Evolutionary conservation across 352 stramenopile species (phyloP), one percentile per base, ranked within the genome.

Genomic region (Chrysophaeum taylorii): DNA sequence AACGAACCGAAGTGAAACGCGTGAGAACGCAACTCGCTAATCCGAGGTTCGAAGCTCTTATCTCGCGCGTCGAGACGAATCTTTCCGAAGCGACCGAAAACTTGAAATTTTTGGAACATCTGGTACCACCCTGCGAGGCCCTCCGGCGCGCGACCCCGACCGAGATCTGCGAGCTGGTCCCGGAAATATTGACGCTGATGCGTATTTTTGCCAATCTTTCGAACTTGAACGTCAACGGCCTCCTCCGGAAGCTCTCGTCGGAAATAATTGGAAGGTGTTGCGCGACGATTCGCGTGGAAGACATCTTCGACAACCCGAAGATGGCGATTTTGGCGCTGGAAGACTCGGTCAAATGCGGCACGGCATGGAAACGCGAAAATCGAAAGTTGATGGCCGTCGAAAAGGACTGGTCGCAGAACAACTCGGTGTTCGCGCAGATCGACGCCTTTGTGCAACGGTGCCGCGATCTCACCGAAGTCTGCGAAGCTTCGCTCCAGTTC

Each of bases 361-460:
- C 95, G 16, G 84, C 85, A 18, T 97, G 92, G 91, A 96, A 96
- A 75, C 81, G 87, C 18, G n/a, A n/a, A n/a, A n/a, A n/a, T n/a
- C n/a, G n/a, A 88, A 69, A 76, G 9, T 27, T 38, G 41, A 64
- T 67, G 38, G 29, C 36, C 18, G 16, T 15, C 42, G 14, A 23
- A 66, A 37, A 71, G 50, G 50, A 21, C 25, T 18, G 7, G 25
- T 12, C n/a, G 45, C 37, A n/a, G n/a, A n/a, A n/a, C n/a, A n/a
- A n/a, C 0, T 89, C 86, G 0, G 96, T 97, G 71, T 97, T 97
- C 71, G 92, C 92, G 0, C 88, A 96, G 74, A 94, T 96, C 45
- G 91, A 97, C 66, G 92, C 92, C 0, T 97, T 97, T 68, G 89
- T 96, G 14, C 92, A 97, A 80, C 86, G 92, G 23, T 97, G 92